Conservation (phyloP, 805 yeast species). For the Maudiozyma saulgeensis region DNA sequence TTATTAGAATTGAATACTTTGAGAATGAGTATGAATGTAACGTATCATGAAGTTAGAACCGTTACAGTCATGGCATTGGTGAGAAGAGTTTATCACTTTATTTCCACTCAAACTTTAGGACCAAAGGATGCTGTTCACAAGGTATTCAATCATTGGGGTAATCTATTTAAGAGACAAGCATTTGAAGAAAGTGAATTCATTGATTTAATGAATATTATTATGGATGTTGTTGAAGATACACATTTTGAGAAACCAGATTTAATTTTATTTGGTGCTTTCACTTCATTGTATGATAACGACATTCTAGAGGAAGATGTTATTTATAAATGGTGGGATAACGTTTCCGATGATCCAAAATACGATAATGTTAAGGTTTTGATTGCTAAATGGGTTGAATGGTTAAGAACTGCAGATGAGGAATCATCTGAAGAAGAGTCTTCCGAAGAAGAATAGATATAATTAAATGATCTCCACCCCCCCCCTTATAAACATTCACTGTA, state of each 20-base stretch:
- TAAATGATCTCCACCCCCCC: no score
- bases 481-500: background rate
- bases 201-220: slow-evolving; percentile 48
- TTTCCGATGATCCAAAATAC: slow-evolving; percentile 32
- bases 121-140: slow-evolving; percentile 68
- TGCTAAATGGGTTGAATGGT: slow-evolving; percentile 77
- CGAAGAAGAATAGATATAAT: slow-evolving; percentile 20
- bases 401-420: slow-evolving; percentile 67
- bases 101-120: slow-evolving; percentile 66
- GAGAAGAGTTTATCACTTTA: slow-evolving; percentile 58
- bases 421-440: slow-evolving; percentile 42
- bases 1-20: slow-evolving; percentile 84
- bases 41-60: slow-evolving; percentile 82
- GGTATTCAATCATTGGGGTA: slow-evolving; percentile 74
- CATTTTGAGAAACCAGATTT: slow-evolving; percentile 29
- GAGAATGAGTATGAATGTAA: slow-evolving; percentile 95
- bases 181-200: slow-evolving; percentile 71
- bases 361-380: slow-evolving; percentile 48
- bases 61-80: slow-evolving; percentile 73
- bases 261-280: slow-evolving; percentile 34
- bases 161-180: slow-evolving; percentile 74
- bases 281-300: slow-evolving; percentile 69
- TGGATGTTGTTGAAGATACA: slow-evolving; percentile 26
- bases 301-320: slow-evolving; percentile 75
- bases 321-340: slow-evolving; percentile 66